Conservation (phyloP, 2,329 filamentous ascomycete species). For the Fusarium xyrophilum region DNA sequence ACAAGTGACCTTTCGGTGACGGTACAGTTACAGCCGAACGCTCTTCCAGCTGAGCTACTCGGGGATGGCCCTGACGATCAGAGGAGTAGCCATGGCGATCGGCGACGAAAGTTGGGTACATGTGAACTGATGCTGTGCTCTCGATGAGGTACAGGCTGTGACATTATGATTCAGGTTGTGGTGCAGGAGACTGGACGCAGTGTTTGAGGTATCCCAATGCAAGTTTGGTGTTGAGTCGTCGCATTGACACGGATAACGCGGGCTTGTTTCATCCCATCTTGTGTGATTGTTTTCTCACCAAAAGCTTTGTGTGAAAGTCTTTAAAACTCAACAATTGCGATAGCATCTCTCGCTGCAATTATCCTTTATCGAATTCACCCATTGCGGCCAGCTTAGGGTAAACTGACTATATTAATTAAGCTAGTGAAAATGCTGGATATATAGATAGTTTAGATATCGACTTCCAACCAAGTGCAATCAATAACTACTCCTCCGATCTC, state of each 20-base stretch:
- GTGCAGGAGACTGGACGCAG: no score
- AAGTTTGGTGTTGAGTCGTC: not conserved
- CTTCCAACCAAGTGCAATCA: slow-evolving; percentile 5
- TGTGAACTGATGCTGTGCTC: no score
- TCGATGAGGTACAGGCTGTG: not conserved
- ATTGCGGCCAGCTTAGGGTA: no score
- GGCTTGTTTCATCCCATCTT: not conserved
- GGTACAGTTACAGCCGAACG: slow-evolving; percentile 3
- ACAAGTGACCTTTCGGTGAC: slow-evolving; percentile 7
- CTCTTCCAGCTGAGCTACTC: slow-evolving; percentile 10
- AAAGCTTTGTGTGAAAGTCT: no score
- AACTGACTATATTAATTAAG: fast-evolving
- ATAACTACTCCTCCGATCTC: slow-evolving; percentile 25
- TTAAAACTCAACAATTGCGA: not conserved
- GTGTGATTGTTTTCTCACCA: not conserved
- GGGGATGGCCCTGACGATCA: not conserved
- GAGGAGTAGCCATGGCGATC: slow-evolving; percentile 1
- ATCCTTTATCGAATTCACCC: fast-evolving
- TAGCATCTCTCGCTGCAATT: not conserved
- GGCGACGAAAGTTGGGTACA: not conserved
- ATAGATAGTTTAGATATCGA: fast-evolving
- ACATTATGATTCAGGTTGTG: no score
- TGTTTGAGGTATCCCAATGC: not conserved
- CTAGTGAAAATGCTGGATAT: fast-evolving
- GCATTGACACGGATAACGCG: not conserved